A percentile compares a stretch with the other conserved stretches of the same genome.
These are phyloP conservation scores for Pichia cephalocereana DNA, from an alignment of 805 yeast genomes.

Conservation along the genomic window DNA sequence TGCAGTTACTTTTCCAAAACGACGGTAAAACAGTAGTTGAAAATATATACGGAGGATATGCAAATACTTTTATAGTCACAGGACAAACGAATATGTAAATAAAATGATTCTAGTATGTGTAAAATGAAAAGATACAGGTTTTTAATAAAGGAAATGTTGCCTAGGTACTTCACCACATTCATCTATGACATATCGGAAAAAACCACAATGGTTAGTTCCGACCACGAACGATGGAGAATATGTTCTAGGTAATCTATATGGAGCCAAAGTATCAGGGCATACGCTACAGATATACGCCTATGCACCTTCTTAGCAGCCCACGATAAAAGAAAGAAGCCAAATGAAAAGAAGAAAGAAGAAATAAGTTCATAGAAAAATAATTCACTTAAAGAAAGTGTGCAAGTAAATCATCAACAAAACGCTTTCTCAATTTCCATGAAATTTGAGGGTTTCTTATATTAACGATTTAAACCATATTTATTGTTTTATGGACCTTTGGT, in stretches of 20 bases:
- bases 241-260: conserved; percentile 60
- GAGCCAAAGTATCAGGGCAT: conserved; percentile 48
- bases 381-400: no score
- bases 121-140: neutral
- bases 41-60: conserved; percentile 51
- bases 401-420: no score
- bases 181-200: conserved; percentile 35
- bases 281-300: conserved; percentile 6
- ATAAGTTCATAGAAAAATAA: neutral
- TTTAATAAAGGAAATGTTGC: conserved; percentile 39
- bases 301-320: conserved; percentile 8
- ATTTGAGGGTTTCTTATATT: no score
- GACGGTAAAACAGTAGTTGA: conserved; percentile 18
- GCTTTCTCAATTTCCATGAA: no score
- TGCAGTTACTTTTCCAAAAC: conserved; percentile 11
- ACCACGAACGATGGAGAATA: conserved; percentile 66
- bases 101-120: no score
- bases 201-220: neutral
- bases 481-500: no score
- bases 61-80: conserved; percentile 49
- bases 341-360: neutral
- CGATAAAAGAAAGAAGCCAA: neutral
- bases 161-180: conserved; percentile 74
- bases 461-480: no score
- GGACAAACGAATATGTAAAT: no score